Conservation (phyloP, 768 basidiomycete genomes). For the Naganishia randhawae region DNA sequence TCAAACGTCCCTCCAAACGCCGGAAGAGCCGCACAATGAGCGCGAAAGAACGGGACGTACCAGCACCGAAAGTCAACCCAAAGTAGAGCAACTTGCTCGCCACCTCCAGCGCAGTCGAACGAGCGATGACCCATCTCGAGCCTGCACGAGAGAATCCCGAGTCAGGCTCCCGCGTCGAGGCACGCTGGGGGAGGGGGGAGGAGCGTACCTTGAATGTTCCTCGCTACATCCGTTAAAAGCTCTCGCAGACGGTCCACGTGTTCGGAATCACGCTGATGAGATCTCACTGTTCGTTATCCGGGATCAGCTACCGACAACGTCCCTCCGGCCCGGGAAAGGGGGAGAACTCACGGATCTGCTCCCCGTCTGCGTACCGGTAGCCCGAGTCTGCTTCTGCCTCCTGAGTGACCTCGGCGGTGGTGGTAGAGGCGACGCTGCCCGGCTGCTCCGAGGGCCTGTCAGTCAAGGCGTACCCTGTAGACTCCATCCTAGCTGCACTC, state of each 20-base stretch:
- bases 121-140: constrained; percentile 42
- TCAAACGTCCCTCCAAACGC: neutral
- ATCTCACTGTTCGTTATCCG: constrained; percentile 35
- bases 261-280: constrained; percentile 46
- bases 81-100: constrained; percentile 42
- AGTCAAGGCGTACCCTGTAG: constrained; percentile 10
- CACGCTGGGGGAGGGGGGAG: neutral
- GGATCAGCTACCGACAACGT: neutral
- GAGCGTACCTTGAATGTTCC: constrained; percentile 43
- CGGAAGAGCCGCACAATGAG: neutral
- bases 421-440: neutral
- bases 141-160: constrained; percentile 29
- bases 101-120: constrained; percentile 39
- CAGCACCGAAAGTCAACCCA: constrained; percentile 44
- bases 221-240: constrained; percentile 40
- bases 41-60: constrained; percentile 1
- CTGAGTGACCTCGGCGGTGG: neutral
- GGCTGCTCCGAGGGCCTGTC: neutral
- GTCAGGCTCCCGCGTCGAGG: neutral
- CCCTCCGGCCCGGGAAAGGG: neutral
- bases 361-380: constrained; percentile 14
- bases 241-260: constrained; percentile 41
- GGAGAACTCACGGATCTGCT: constrained; percentile 5
- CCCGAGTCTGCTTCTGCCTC: constrained; percentile 1
- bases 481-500: too few relatives aligned